Conservation (phyloP, 345 rosid species). For the Firmiana major region DNA sequence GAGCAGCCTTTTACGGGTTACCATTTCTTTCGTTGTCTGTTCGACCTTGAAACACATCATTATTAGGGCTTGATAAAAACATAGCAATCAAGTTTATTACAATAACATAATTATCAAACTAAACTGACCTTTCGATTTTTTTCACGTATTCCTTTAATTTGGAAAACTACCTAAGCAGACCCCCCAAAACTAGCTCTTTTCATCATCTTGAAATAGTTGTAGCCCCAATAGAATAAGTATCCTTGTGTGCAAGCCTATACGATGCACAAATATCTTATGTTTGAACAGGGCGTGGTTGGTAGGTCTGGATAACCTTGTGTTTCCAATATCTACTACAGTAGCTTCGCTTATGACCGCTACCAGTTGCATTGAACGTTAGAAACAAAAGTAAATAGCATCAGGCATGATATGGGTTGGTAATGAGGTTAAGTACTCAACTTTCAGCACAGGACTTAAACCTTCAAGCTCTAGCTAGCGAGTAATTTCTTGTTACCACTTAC, state of each 20-base stretch:
- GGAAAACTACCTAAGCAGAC: background rate
- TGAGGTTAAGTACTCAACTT: background rate
- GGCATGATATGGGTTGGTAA: background rate
- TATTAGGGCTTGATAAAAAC: background rate
- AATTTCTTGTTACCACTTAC: background rate
- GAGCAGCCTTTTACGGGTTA: slow-evolving; percentile 26
- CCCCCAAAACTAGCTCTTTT: background rate
- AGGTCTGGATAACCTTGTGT: background rate
- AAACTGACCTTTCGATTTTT: background rate
- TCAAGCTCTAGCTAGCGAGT: background rate
- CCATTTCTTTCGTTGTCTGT: slow-evolving; percentile 36
- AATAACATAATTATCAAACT: background rate
- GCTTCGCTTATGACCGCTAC: background rate
- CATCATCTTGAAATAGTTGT: background rate
- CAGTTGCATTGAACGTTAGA: background rate
- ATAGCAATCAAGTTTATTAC: background rate
- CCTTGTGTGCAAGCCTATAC: background rate
- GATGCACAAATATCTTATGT: background rate
- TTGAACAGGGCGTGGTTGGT: background rate
- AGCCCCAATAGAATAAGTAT: background rate
- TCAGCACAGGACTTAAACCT: background rate
- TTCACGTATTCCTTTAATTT: background rate
- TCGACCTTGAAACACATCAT: slow-evolving; percentile 29
- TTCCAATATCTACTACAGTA: background rate
- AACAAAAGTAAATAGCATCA: background rate